Conservation (phyloP, 2,329 filamentous ascomycete genomes). For the Fusarium solani-melongenae region DNA sequence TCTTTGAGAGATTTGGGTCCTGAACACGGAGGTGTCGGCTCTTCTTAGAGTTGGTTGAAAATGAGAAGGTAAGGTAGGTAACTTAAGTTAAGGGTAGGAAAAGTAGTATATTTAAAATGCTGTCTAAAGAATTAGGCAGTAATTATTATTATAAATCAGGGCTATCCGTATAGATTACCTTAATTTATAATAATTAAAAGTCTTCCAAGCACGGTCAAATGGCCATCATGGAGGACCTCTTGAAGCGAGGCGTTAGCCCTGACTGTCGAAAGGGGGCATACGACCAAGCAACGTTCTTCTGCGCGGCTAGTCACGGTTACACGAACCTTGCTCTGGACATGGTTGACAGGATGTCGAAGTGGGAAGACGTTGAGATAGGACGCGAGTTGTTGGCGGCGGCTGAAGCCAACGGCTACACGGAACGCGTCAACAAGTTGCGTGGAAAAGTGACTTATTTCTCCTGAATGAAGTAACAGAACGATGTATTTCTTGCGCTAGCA, state of each 20-base stretch:
- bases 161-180: no score
- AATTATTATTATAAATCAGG: no score
- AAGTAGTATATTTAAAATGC: no score
- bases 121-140: no score
- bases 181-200: no score
- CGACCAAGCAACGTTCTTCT: background rate
- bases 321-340: background rate
- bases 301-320: background rate
- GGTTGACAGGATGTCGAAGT: background rate
- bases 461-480: no score
- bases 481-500: background rate
- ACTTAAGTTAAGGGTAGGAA: no score
- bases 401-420: background rate
- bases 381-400: background rate
- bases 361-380: background rate
- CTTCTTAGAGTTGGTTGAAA: no score
- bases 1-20: no score
- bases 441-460: background rate
- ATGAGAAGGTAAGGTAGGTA: no score
- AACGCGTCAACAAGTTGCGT: background rate
- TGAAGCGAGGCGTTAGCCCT: background rate
- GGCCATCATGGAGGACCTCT: background rate
- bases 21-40: no score
- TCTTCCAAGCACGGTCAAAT: background rate
- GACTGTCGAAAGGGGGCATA: background rate